A percentile compares a stretch with the other conserved stretches of the same genome.
Conservation (phyloP, 371 early-diverging fungal genomes). For the Mucor piriformis region DNA sequence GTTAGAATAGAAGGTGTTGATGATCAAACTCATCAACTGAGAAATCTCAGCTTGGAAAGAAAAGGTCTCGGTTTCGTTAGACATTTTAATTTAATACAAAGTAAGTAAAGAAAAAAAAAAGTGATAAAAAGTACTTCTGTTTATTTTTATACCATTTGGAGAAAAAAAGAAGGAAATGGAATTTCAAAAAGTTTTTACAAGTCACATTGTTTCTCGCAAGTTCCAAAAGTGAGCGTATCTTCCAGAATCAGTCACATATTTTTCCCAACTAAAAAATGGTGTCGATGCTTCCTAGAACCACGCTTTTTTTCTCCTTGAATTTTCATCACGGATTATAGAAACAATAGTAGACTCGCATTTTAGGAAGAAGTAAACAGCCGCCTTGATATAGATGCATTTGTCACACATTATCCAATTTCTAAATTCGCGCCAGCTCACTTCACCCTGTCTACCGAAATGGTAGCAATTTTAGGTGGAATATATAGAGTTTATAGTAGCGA, state of each 20-base stretch:
- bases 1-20: slow-evolving; percentile 58
- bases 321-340: too few relatives aligned
- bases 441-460: too few relatives aligned
- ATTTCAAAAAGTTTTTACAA: slow-evolving; percentile 14
- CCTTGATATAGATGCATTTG: too few relatives aligned
- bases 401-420: too few relatives aligned
- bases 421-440: too few relatives aligned
- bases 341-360: too few relatives aligned
- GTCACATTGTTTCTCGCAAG: slow-evolving; percentile 35
- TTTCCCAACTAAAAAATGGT: too few relatives aligned
- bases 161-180: slow-evolving; percentile 15
- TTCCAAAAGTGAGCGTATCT: slow-evolving; percentile 8
- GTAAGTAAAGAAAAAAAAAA: slow-evolving; percentile 24
- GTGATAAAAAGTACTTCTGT: slow-evolving; percentile 1
- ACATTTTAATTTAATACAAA: slow-evolving; percentile 27
- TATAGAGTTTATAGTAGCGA: too few relatives aligned
- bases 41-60: slow-evolving; percentile 93
- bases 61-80: slow-evolving; percentile 68
- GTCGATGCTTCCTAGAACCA: too few relatives aligned
- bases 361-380: too few relatives aligned
- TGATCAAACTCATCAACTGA: slow-evolving; percentile 94
- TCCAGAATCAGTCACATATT: background rate
- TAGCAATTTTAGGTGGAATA: too few relatives aligned
- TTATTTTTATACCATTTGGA: slow-evolving; percentile 2
- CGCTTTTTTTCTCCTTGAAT: too few relatives aligned